Percentiles rank a stretch among this genome's conserved stretches.
phyloP scores from a whole-genome alignment of 2,329 filamentous ascomycete species.

The Podosphaera xanthii region DNA sequence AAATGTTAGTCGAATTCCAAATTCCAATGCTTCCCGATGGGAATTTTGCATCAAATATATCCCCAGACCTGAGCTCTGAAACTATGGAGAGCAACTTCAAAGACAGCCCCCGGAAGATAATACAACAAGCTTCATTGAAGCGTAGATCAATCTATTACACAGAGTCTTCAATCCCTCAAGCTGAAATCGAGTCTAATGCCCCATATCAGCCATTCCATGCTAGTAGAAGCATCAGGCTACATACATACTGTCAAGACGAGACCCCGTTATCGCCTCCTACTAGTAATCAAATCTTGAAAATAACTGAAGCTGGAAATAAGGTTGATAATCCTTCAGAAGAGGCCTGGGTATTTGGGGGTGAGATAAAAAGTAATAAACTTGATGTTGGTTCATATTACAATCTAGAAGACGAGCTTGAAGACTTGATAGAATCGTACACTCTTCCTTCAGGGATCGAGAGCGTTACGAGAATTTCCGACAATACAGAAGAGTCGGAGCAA shows the following conservation, averaged over 20 bases:
- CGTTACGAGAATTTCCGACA: constrained; percentile 29
- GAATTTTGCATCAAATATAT: constrained; percentile 30
- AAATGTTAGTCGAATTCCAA: constrained; percentile 30
- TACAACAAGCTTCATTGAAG: constrained; percentile 11
- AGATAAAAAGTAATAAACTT: constrained; percentile 26
- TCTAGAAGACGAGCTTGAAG: constrained; percentile 29
- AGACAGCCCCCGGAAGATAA: constrained; percentile 16
- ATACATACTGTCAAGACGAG: constrained; percentile 27
- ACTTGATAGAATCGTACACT: constrained; percentile 27
- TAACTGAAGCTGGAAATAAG: not conserved
- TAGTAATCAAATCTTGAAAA: not conserved
- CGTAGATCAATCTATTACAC: constrained; percentile 18
- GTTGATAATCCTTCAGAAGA: constrained; percentile 3
- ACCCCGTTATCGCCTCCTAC: constrained; percentile 8
- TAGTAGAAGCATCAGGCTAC: constrained; percentile 61
- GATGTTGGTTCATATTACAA: constrained; percentile 26
- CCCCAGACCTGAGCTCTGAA: constrained; percentile 29
- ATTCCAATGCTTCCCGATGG: constrained; percentile 39
- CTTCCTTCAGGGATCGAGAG: constrained; percentile 41
- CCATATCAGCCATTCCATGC: constrained; percentile 94
- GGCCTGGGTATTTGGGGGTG: constrained; percentile 37
- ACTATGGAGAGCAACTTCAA: constrained; percentile 11
- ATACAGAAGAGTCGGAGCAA: constrained; percentile 36
- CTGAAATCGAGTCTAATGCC: constrained; percentile 86
- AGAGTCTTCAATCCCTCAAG: constrained; percentile 46